Percentiles rank a stretch among this genome's conserved stretches.
These are phyloP conservation scores for Vanrija sp. DNA, from an alignment of 1,284 basidiomycete species.

Conservation along the genomic window DNA sequence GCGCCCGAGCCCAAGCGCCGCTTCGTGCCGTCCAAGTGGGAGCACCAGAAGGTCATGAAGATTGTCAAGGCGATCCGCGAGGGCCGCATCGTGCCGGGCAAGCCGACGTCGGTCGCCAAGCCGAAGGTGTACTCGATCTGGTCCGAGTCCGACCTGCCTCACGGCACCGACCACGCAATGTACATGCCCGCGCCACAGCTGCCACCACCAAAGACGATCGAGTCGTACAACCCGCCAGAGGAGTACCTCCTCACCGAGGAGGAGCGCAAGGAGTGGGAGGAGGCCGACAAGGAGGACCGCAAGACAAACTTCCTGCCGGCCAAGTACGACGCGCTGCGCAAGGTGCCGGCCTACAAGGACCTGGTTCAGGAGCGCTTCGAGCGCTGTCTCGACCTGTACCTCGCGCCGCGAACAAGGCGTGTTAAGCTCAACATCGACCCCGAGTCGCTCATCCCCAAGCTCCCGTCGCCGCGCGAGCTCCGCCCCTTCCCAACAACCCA, in stretches of 20 bases:
- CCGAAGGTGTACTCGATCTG: slow-evolving; percentile 86
- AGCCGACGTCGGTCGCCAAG: slow-evolving; percentile 65
- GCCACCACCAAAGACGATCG: slow-evolving; percentile 80
- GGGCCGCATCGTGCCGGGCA: slow-evolving; percentile 87
- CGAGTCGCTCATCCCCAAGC: slow-evolving; percentile 83
- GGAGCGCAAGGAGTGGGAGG: slow-evolving; percentile 81
- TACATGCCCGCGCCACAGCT: slow-evolving; percentile 88
- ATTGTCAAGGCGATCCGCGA: slow-evolving; percentile 97
- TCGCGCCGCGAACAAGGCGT: slow-evolving; percentile 87
- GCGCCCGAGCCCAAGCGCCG: slow-evolving; percentile 94
- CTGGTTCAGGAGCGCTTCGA: slow-evolving; percentile 94
- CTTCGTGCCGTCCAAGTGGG: slow-evolving; percentile 99
- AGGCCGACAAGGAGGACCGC: slow-evolving; percentile 82
- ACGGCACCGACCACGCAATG: slow-evolving; percentile 64
- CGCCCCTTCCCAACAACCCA: slow-evolving; percentile 90
- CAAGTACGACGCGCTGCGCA: slow-evolving; percentile 78
- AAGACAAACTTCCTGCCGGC: slow-evolving; percentile 85
- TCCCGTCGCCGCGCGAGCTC: slow-evolving; percentile 89
- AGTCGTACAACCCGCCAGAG: slow-evolving; percentile 97
- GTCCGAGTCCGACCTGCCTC: slow-evolving; percentile 64
- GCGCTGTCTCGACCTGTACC: slow-evolving; percentile 92
- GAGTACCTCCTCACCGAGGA: slow-evolving; percentile 91
- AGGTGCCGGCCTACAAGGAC: slow-evolving; percentile 85
- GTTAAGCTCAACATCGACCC: slow-evolving; percentile 88
- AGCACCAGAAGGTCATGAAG: slow-evolving; percentile 99